Evolutionary conservation across 257 asterid genomes (phyloP).

Genomic region (Solanum paucissectum): DNA sequence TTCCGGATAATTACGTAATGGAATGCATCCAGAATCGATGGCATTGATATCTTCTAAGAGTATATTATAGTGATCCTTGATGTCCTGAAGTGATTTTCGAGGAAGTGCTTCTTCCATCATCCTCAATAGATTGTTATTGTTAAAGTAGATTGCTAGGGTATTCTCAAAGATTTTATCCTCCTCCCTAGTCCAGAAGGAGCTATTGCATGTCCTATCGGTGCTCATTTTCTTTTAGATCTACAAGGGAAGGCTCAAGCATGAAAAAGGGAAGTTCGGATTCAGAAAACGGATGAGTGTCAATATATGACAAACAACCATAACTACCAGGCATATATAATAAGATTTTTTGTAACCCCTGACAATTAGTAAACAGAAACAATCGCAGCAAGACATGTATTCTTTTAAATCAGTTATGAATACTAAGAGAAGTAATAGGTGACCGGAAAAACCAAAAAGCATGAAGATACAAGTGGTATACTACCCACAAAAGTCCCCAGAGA

Average conservation of each 20-base stretch:
- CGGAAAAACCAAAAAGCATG: not conserved
- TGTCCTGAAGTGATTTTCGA: slow-evolving; percentile 26
- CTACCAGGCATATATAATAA: not conserved
- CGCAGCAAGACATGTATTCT: slow-evolving; percentile 1
- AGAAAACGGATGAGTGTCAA: slow-evolving; percentile 1
- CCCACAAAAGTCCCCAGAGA: not conserved
- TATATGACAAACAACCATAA: not conserved
- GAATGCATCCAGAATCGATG: slow-evolving; percentile 17
- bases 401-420: not conserved
- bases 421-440: not conserved
- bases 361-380: not conserved
- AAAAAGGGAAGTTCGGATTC: slow-evolving; percentile 11
- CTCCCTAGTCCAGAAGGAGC: slow-evolving; percentile 29
- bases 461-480: not conserved
- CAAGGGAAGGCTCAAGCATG: slow-evolving; percentile 1
- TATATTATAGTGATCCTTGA: slow-evolving; percentile 22
- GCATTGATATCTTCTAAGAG: slow-evolving; percentile 18
- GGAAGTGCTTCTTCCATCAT: slow-evolving; percentile 30
- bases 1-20: not conserved
- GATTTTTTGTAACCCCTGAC: not conserved
- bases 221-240: slow-evolving; percentile 16
- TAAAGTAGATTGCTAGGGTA: slow-evolving; percentile 16
- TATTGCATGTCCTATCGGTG: slow-evolving; percentile 10
- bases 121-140: slow-evolving; percentile 13
- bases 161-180: slow-evolving; percentile 40